Conservation (phyloP, 2,329 filamentous ascomycete species). For the Colletotrichum truncatum region DNA sequence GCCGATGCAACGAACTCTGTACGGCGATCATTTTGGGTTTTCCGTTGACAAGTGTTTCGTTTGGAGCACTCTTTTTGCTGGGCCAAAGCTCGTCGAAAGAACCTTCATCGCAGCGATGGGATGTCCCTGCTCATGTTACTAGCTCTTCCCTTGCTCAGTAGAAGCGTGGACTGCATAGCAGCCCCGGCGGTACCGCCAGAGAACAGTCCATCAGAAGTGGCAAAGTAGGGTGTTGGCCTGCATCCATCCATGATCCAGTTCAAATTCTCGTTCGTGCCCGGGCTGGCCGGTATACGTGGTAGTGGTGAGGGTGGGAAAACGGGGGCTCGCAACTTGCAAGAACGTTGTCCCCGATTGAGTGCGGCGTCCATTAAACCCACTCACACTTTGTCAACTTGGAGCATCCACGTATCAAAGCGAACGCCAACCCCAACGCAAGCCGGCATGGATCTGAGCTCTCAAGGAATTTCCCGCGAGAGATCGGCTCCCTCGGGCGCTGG, state of each 20-base stretch:
- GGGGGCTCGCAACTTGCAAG: not conserved
- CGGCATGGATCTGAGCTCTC: slow-evolving; percentile 7
- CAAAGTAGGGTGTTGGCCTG: not conserved
- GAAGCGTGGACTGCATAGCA: slow-evolving; percentile 14
- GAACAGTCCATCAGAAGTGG: not conserved
- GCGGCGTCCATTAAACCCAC: slow-evolving; percentile 3
- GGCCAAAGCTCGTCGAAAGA: not conserved
- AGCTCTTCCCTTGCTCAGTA: not conserved
- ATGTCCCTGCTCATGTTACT: not conserved
- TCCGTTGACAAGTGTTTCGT: slow-evolving; percentile 27
- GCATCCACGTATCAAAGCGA: not conserved
- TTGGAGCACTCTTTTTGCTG: slow-evolving; percentile 10
- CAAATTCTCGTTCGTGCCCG: not conserved
- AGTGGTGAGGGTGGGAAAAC: not conserved
- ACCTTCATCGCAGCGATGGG: not conserved
- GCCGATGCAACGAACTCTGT: not conserved
- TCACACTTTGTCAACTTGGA: slow-evolving; percentile 7
- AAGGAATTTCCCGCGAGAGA: slow-evolving; percentile 2
- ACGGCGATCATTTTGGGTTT: slow-evolving; percentile 12
- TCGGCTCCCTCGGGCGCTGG: slow-evolving; percentile 22
- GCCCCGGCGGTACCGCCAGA: not conserved
- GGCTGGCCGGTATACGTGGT: slow-evolving; percentile 8
- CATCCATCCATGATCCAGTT: slow-evolving; percentile 23
- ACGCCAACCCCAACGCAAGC: not conserved
- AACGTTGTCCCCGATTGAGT: slow-evolving; percentile 14